Evolutionary conservation across 192 early-diverging fungal genomes (phyloP).

Genomic region (Backusella tuberculispora): DNA sequence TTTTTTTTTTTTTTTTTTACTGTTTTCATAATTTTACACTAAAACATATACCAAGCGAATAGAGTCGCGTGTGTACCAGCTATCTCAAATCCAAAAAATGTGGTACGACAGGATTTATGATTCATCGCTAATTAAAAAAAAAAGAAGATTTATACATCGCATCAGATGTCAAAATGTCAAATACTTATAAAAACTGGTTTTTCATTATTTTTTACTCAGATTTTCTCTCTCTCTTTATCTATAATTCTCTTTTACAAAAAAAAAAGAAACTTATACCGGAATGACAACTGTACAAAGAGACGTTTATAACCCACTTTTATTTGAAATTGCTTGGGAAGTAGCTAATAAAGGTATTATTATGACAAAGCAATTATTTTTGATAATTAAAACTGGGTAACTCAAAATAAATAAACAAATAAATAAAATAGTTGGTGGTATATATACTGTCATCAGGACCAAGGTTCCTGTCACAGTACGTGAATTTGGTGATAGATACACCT

Average conservation of each 20-base stretch:
- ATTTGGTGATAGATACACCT: conserved; percentile 90
- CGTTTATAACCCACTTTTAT: conserved; percentile 59
- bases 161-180: neutral
- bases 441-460: conserved; percentile 98
- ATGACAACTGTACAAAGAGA: conserved; percentile 22
- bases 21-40: neutral
- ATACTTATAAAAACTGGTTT: neutral
- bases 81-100: neutral
- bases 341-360: conserved; percentile 88
- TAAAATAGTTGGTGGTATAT: conserved; percentile 89
- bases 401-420: no score
- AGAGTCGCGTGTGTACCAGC: no score
- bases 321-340: conserved; percentile 97
- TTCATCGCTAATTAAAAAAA: neutral
- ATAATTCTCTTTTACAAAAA: neutral
- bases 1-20: neutral
- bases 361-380: neutral
- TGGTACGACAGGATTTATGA: neutral
- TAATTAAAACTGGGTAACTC: neutral
- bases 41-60: no score
- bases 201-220: conserved; percentile 16
- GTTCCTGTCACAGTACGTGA: conserved; percentile 93
- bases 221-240: neutral
- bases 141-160: neutral
- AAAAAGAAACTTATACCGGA: neutral